Percentiles rank a stretch among this genome's conserved stretches.
Conservation (phyloP, 768 basidiomycete genomes). For the Mycena maculata region DNA sequence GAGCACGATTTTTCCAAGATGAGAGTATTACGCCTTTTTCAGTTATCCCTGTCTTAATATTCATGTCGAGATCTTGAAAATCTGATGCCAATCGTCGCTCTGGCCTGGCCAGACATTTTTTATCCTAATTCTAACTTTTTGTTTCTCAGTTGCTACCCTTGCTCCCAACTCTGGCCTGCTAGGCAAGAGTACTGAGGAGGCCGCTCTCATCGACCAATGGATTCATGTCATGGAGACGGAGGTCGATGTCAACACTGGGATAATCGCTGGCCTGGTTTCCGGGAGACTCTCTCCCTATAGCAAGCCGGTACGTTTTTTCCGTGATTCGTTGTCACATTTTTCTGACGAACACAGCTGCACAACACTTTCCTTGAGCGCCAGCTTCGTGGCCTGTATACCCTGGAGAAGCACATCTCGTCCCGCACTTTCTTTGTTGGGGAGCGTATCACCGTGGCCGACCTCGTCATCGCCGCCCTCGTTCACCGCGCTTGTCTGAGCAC, state of each 20-base stretch:
- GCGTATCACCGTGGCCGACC: conserved; percentile 93
- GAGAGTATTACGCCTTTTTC: conserved; percentile 59
- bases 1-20: conserved; percentile 45
- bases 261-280: conserved; percentile 56
- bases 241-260: conserved; percentile 53
- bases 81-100: conserved; percentile 45
- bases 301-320: conserved; percentile 73
- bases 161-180: conserved; percentile 85
- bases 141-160: conserved; percentile 72
- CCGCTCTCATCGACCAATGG: conserved; percentile 90
- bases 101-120: conserved; percentile 15
- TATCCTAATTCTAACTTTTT: conserved; percentile 30
- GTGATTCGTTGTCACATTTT: not conserved
- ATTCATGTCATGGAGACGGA: conserved; percentile 77
- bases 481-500: conserved; percentile 63
- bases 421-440: conserved; percentile 94
- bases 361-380: conserved; percentile 63
- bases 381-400: conserved; percentile 66
- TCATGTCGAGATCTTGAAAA: conserved; percentile 62
- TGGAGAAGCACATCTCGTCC: conserved; percentile 79
- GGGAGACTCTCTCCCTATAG: conserved; percentile 73
- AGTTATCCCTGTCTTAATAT: conserved; percentile 83
- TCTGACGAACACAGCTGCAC: conserved; percentile 62
- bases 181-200: conserved; percentile 71
- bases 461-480: conserved; percentile 73